These are phyloP conservation scores for Russula olivacea DNA, from an alignment of 768 basidiomycete genomes.

Conservation along the genomic window DNA sequence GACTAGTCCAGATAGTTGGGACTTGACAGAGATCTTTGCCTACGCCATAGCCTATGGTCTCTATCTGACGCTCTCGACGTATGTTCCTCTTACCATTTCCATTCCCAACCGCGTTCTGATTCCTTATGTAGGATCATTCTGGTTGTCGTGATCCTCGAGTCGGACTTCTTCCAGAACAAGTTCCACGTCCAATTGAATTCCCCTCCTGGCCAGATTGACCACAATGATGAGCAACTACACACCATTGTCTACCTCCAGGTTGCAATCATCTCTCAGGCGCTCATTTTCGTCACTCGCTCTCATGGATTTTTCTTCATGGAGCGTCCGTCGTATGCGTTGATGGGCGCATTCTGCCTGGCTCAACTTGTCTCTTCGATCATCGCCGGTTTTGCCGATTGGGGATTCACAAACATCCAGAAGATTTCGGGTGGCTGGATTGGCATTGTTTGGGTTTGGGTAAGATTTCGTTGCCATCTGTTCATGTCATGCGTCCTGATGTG, in stretches of 20 bases:
- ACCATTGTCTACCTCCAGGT: slow-evolving; percentile 94
- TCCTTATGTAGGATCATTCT: slow-evolving; percentile 54
- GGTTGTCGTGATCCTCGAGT: slow-evolving; percentile 79
- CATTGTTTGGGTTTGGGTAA: slow-evolving; percentile 93
- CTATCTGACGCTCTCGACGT: slow-evolving; percentile 91
- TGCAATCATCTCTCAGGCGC: slow-evolving; percentile 96
- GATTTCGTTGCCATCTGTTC: slow-evolving; percentile 26
- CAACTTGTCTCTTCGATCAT: slow-evolving; percentile 96
- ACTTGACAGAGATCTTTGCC: slow-evolving; percentile 91
- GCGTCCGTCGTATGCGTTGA: slow-evolving; percentile 81
- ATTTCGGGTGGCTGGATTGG: slow-evolving; percentile 96
- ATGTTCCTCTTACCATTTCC: slow-evolving; percentile 31
- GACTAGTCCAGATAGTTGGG: slow-evolving; percentile 91
- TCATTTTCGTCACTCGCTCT: slow-evolving; percentile 94
- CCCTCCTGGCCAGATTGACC: slow-evolving; percentile 29
- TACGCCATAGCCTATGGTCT: slow-evolving; percentile 94
- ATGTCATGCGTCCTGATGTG: not conserved
- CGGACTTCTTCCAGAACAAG: slow-evolving; percentile 81
- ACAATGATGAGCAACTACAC: slow-evolving; percentile 74
- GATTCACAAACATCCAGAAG: slow-evolving; percentile 76
- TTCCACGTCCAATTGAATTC: slow-evolving; percentile 62
- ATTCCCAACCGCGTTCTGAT: slow-evolving; percentile 1
- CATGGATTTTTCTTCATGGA: slow-evolving; percentile 98
- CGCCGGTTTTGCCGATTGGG: slow-evolving; percentile 88
- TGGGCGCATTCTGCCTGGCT: slow-evolving; percentile 87